Conservation (phyloP, 2,329 filamentous ascomycete genomes). For the Didymella sp. region DNA sequence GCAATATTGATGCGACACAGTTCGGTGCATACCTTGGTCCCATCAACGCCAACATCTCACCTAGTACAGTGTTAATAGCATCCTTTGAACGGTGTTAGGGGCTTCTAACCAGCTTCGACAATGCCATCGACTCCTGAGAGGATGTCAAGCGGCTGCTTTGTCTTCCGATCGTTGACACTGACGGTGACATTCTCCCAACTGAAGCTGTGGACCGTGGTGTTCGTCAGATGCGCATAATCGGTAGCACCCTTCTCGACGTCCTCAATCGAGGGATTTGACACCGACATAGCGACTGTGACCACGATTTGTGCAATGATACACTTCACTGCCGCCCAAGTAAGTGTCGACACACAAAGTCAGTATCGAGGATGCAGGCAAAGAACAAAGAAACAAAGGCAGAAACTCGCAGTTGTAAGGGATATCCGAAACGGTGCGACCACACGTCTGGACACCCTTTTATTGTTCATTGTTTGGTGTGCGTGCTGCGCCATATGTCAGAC, state of each 20-base stretch:
- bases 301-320: neutral
- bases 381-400: conserved; percentile 1
- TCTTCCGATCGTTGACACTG: conserved; percentile 73
- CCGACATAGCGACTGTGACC: conserved; percentile 18
- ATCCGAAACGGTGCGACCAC: conserved; percentile 11
- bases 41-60: conserved; percentile 81
- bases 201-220: conserved; percentile 69
- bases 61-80: conserved; percentile 51
- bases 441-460: neutral
- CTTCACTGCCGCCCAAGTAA: neutral
- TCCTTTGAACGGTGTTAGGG: neutral
- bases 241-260: conserved; percentile 57
- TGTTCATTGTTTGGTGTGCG: neutral
- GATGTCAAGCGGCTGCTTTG: conserved; percentile 68
- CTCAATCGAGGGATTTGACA: conserved; percentile 16
- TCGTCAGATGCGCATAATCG: conserved; percentile 63
- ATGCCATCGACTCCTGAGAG: conserved; percentile 69
- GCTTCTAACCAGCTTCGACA: conserved; percentile 64
- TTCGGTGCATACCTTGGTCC: conserved; percentile 64
- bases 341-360: neutral
- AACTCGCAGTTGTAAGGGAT: neutral
- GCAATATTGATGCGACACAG: neutral
- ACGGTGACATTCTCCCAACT: conserved; percentile 73
- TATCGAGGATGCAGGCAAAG: neutral
- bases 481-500: conserved; percentile 1